These are phyloP conservation scores for Euphorbia pulcherrima DNA, from an alignment of 345 rosid species.

Conservation along the genomic window DNA sequence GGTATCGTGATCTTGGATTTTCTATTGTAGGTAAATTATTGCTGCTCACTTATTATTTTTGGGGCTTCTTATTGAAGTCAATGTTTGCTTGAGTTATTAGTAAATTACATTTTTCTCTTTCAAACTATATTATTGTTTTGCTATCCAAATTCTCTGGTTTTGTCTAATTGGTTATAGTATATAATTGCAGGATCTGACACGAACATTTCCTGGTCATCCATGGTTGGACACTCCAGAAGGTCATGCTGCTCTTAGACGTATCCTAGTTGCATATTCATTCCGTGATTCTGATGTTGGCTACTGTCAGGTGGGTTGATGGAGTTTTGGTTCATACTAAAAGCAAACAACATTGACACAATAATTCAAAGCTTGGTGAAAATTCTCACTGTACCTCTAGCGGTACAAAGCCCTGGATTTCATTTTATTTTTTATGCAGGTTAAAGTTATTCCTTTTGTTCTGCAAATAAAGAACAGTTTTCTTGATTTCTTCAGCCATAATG, in stretches of 20 bases:
- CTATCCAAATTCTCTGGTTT: conserved; percentile 2
- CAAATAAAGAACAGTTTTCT: not conserved
- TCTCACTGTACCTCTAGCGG: not conserved
- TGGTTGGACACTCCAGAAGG: conserved; percentile 99
- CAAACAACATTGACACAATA: not conserved
- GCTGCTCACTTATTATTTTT: not conserved
- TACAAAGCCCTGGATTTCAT: not conserved
- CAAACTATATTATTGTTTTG: not conserved
- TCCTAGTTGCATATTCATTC: conserved; percentile 92
- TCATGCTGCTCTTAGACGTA: conserved; percentile 86
- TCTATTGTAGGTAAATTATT: not conserved
- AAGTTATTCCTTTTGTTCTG: not conserved
- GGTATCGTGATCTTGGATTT: conserved; percentile 2
- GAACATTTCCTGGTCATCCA: conserved; percentile 98
- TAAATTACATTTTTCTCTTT: not conserved
- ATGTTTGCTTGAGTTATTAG: not conserved
- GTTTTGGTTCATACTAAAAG: conserved; percentile 4
- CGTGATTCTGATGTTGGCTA: conserved; percentile 99
- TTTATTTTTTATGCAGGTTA: not conserved
- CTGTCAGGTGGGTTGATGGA: conserved; percentile 67
- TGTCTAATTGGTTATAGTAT: conserved; percentile 13
- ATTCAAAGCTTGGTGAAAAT: not conserved
- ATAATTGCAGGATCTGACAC: conserved; percentile 73
- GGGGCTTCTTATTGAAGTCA: not conserved
- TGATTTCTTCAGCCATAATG: not conserved